phyloP scores from a whole-genome alignment of 2,329 filamentous ascomycete species.

The Dactylonectria estremocensis region DNA sequence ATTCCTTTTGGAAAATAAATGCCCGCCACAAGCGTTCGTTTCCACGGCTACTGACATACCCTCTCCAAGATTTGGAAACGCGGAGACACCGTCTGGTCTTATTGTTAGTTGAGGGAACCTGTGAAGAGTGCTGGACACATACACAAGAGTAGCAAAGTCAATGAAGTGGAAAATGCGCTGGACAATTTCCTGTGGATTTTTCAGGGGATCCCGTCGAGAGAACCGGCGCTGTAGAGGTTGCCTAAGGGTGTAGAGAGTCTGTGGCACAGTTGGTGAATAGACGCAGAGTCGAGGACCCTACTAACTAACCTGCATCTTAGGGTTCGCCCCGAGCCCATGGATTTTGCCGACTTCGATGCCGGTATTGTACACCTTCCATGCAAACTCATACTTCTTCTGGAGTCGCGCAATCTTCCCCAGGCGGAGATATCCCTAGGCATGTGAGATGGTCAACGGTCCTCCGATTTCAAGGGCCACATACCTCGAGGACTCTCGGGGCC shows the following conservation, averaged over 20 bases:
- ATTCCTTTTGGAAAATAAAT: constrained; percentile 48
- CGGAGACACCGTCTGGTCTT: constrained; percentile 48
- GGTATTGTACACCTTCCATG: constrained; percentile 58
- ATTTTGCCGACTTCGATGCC: constrained; percentile 54
- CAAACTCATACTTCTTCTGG: constrained; percentile 56
- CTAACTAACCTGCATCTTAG: constrained; percentile 53
- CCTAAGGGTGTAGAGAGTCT: constrained; percentile 56
- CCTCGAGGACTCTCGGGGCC: constrained; percentile 58
- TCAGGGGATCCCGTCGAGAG: constrained; percentile 54
- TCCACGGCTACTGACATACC: constrained; percentile 48
- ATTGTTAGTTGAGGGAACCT: background rate
- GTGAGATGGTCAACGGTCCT: constrained; percentile 25
- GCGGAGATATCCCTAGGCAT: constrained; percentile 58
- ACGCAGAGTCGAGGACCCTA: background rate
- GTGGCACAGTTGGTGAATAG: constrained; percentile 10
- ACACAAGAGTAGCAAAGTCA: constrained; percentile 53
- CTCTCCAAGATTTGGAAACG: constrained; percentile 54
- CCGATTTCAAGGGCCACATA: constrained; percentile 37
- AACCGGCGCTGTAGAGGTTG: constrained; percentile 54
- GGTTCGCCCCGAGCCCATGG: constrained; percentile 46
- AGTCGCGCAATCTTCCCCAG: constrained; percentile 58
- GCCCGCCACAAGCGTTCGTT: constrained; percentile 52
- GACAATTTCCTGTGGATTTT: constrained; percentile 55
- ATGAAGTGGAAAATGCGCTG: constrained; percentile 55
- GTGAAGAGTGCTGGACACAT: constrained; percentile 15